Percentiles rank a stretch among this genome's conserved stretches.
These are phyloP conservation scores for Yarrowia yakushimensis DNA, from an alignment of 805 yeast species.

Conservation along the genomic window DNA sequence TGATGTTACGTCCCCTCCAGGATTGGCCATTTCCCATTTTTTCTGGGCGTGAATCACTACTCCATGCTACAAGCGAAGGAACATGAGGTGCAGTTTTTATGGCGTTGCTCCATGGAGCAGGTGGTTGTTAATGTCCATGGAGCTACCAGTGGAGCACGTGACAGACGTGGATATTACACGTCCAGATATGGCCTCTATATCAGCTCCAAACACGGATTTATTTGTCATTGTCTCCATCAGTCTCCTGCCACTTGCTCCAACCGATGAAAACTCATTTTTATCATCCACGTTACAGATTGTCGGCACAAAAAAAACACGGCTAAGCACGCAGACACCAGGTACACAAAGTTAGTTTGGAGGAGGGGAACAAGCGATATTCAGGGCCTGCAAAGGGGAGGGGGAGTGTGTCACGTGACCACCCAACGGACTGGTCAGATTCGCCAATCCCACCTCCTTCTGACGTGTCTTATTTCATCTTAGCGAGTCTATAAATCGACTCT, in stretches of 20 bases:
- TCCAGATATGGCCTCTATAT: too few relatives aligned
- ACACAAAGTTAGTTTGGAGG: not conserved
- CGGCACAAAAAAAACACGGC: conserved; percentile 4
- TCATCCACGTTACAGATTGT: conserved; percentile 2
- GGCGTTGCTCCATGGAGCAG: not conserved
- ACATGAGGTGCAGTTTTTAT: not conserved
- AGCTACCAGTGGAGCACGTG: too few relatives aligned
- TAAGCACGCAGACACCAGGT: conserved; percentile 15
- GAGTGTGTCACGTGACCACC: not conserved
- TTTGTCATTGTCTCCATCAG: not conserved
- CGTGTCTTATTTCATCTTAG: not conserved
- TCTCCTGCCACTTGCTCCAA: not conserved
- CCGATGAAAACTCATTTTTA: not conserved
- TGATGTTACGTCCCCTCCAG: not conserved
- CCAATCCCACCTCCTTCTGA: not conserved
- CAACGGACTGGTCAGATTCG: too few relatives aligned
- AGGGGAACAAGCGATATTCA: not conserved
- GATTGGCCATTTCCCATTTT: not conserved
- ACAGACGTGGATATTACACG: too few relatives aligned
- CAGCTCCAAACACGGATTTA: not conserved
- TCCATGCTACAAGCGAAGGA: not conserved
- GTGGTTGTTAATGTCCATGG: too few relatives aligned
- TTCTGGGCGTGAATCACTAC: not conserved
- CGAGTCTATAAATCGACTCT: not conserved
- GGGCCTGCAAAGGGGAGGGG: not conserved